Evolutionary conservation across 1,284 basidiomycete genomes (phyloP).

Genomic region (Heliocybe sulcata): DNA sequence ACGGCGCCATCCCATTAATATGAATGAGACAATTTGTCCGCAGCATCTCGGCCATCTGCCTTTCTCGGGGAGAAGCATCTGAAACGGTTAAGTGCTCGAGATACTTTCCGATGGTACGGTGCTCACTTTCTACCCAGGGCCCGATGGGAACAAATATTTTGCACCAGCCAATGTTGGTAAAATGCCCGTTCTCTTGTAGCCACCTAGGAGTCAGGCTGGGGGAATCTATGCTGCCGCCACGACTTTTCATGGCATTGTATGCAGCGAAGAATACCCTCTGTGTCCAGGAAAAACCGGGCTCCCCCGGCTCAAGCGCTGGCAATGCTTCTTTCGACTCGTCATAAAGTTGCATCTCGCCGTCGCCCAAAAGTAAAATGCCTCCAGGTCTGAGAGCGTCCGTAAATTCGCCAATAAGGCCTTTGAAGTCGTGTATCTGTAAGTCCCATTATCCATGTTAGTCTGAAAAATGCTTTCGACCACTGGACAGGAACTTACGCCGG

Average conservation of each 20-base stretch:
- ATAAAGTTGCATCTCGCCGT: slow-evolving; percentile 27
- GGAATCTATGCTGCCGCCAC: slow-evolving; percentile 22
- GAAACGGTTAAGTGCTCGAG: background rate
- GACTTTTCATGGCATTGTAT: slow-evolving; percentile 26
- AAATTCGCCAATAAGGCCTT: slow-evolving; percentile 20
- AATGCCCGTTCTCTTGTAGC: slow-evolving; percentile 21
- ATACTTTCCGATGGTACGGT: background rate
- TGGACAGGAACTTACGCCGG: slow-evolving; percentile 15
- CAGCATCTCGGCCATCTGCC: slow-evolving; percentile 23
- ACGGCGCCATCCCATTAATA: slow-evolving; percentile 21
- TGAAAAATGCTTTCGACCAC: background rate
- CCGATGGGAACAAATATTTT: slow-evolving; percentile 27
- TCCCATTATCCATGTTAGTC: background rate
- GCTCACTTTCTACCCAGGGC: slow-evolving; percentile 23
- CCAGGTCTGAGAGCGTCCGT: slow-evolving; percentile 21
- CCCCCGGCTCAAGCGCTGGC: slow-evolving; percentile 17
- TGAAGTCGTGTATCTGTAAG: slow-evolving; percentile 24
- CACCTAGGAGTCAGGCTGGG: slow-evolving; percentile 23
- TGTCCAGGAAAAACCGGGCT: slow-evolving; percentile 21
- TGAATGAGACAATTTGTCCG: slow-evolving; percentile 21
- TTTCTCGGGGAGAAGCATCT: slow-evolving; percentile 9
- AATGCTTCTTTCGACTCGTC: slow-evolving; percentile 22
- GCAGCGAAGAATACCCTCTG: slow-evolving; percentile 24
- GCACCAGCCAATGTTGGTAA: slow-evolving; percentile 24
- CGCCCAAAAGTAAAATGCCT: slow-evolving; percentile 23